Evolutionary conservation across 148 eudicot species (phyloP), one percentile per base, ranked within the genome.

Genomic region (Bassia scoparia): DNA sequence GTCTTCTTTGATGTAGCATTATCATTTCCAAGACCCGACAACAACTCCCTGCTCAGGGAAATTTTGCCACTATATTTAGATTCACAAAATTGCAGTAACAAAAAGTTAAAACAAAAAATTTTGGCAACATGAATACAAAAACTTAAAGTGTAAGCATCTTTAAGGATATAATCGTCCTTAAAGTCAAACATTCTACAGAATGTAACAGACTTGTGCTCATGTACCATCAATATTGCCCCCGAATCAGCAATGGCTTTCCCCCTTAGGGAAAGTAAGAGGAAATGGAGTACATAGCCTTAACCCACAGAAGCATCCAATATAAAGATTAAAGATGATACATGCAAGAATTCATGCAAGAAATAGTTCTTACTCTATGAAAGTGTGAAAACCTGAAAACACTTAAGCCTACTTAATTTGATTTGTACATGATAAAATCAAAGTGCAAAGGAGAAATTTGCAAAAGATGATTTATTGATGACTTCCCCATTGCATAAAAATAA

Each of bases 11-110:
- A 83, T 72, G 72, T 60, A 21, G 96, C 87, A 76, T 85, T 83
- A 56, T 94, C 98, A 79, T 87, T 91, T 71, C 98, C 91, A 75
- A 94, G 89, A 53, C 91, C 93, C n/a, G n/a, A n/a, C 96, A 73
- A 94, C 97, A 67, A 89, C 91, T 68, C 96, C 98, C 88, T 94
- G 96, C n/a, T 74, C 43, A 61, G 5, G n/a, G n/a, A n/a, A 80
- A 80, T 69, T 71, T 54, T 70, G 48, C 16, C 12, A 53, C 8
- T 69, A 60, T 62, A n/a, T 41, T 68, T 21, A 62, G 30, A 34
- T 9, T 31, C 18, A 33, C 62, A n/a, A 10, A 31, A 29, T 18
- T 33, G 13, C 23, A 63, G 63, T 34, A 53, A 44, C 55, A 16
- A 53, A 20, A 16, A 27, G 54, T 8, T 53, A 17, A 58, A 49